phyloP scores from a whole-genome alignment of 768 basidiomycete species.

The Termitomyces sp. region DNA sequence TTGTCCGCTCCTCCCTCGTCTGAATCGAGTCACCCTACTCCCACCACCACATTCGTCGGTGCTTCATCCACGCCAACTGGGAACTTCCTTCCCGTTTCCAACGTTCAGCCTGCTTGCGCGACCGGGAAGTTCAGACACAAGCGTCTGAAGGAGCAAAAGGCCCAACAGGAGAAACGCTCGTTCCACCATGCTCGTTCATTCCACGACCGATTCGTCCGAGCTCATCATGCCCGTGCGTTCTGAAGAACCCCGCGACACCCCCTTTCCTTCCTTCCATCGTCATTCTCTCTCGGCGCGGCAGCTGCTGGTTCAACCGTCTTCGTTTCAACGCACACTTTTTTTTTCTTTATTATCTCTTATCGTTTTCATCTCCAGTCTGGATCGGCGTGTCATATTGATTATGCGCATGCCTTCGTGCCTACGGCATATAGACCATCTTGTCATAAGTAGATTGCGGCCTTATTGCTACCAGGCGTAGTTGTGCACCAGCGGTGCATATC shows the following conservation, averaged over 20 bases:
- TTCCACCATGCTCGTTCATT: conserved; percentile 10
- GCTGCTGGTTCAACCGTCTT: background rate
- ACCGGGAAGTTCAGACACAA: conserved; percentile 16
- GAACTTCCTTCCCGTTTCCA: background rate
- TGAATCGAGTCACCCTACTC: background rate
- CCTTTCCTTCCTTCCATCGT: background rate
- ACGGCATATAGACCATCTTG: conserved; percentile 4
- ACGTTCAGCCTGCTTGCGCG: conserved; percentile 4
- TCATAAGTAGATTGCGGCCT: conserved; percentile 3
- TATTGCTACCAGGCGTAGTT: conserved; percentile 9
- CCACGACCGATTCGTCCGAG: conserved; percentile 11
- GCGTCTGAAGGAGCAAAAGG: conserved; percentile 9
- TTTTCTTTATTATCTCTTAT: background rate
- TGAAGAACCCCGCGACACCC: background rate
- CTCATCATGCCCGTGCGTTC: conserved; percentile 9
- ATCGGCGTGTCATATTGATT: conserved; percentile 7
- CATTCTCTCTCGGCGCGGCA: background rate
- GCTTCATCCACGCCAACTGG: conserved; percentile 2
- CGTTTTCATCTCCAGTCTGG: background rate
- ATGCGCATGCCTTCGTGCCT: conserved; percentile 3
- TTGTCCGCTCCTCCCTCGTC: background rate
- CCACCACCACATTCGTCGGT: background rate
- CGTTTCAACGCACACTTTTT: background rate
- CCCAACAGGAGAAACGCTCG: conserved; percentile 6
- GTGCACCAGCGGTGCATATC: conserved; percentile 3